phyloP scores from a whole-genome alignment of 805 yeast species.

The Candida suzukii region DNA sequence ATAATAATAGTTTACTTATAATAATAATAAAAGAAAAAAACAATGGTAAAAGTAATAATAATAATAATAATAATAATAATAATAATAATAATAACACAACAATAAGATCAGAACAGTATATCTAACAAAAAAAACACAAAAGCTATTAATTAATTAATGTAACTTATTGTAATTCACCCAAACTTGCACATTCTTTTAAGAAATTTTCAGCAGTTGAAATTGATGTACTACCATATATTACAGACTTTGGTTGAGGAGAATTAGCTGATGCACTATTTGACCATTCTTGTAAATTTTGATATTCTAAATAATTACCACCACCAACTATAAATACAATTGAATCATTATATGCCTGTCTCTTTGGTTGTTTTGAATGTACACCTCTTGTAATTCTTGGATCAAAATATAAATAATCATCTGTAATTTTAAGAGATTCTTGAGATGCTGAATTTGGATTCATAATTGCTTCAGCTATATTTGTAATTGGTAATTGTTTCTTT shows the following conservation, averaged over 20 bases:
- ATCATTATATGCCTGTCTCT: constrained; percentile 72
- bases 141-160: not conserved
- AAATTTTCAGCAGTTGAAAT: constrained; percentile 66
- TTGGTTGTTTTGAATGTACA: constrained; percentile 82
- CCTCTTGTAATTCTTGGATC: constrained; percentile 88
- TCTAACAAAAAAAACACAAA: not conserved
- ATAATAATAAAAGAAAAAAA: too few relatives aligned
- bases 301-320: constrained; percentile 93
- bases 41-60: too few relatives aligned
- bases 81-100: too few relatives aligned
- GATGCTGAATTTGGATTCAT: constrained; percentile 73
- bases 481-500: constrained; percentile 80
- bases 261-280: constrained; percentile 19
- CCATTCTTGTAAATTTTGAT: constrained; percentile 93
- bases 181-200: constrained; percentile 52
- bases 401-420: constrained; percentile 85
- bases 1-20: too few relatives aligned
- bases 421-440: constrained; percentile 55
- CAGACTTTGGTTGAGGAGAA: constrained; percentile 33
- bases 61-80: too few relatives aligned
- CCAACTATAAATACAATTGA: constrained; percentile 91
- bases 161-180: constrained; percentile 29
- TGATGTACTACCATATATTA: constrained; percentile 84
- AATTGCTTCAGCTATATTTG: constrained; percentile 84
- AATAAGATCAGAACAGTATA: too few relatives aligned